Conservation (phyloP, 1,284 basidiomycete genomes). For the Athelia psychrophila region DNA sequence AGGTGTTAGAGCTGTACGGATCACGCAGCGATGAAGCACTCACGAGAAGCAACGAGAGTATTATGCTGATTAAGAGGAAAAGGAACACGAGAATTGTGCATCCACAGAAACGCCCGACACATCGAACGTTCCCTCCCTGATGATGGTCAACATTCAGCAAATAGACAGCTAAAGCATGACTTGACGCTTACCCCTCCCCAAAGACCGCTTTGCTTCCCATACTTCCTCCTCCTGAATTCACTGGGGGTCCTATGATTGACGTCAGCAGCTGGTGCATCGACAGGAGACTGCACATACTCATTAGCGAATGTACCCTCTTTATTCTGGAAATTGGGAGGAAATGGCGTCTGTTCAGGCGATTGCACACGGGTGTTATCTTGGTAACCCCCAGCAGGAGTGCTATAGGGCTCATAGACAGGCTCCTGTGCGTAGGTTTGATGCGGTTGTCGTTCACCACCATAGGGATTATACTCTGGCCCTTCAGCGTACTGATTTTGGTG, state of each 20-base stretch:
- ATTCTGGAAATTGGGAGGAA: slow-evolving; percentile 9
- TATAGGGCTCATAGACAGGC: slow-evolving; percentile 38
- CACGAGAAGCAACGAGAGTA: slow-evolving; percentile 73
- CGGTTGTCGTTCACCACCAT: slow-evolving; percentile 37
- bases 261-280: background rate
- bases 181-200: slow-evolving; percentile 54
- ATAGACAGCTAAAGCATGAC: background rate
- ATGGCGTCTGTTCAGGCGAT: slow-evolving; percentile 15
- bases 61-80: slow-evolving; percentile 65
- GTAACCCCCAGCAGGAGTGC: slow-evolving; percentile 29
- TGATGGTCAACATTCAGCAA: slow-evolving; percentile 2
- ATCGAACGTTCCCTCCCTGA: slow-evolving; percentile 55
- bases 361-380: slow-evolving; percentile 37
- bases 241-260: slow-evolving; percentile 27
- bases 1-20: slow-evolving; percentile 5
- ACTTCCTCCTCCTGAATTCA: slow-evolving; percentile 50
- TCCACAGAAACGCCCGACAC: slow-evolving; percentile 65
- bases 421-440: slow-evolving; percentile 50
- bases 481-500: slow-evolving; percentile 36
- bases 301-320: slow-evolving; percentile 6
- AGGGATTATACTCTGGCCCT: slow-evolving; percentile 45
- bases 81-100: slow-evolving; percentile 65
- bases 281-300: background rate
- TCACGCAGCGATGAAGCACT: slow-evolving; percentile 21
- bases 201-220: slow-evolving; percentile 53